Base-by-base conservation (phyloP, 768 basidiomycete genomes). In the Rhizopogon roseolus region DNA sequence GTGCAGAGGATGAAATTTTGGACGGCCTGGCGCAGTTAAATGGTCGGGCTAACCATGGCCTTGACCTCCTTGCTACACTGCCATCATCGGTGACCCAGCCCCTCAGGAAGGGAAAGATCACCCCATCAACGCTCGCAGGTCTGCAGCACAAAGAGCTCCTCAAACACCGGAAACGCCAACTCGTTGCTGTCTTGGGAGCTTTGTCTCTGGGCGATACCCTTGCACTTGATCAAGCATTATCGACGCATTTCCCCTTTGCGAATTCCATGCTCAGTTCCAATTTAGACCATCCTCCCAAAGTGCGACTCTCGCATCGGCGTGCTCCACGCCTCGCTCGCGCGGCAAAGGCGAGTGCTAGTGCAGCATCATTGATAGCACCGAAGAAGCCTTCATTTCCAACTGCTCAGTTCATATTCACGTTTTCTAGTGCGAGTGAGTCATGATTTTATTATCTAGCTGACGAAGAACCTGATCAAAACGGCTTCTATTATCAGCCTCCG, bases 191-290 rank as follows among this genome's bases (percentile, higher is more conserved):
- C 22, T 76, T 91, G 45, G 85, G 85, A 17, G 81, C 83, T 25
- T 66, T 86, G 51, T 81, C 86, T 8, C 77, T 80, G 59, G 81
- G 81, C 16, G 85, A 90, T 67, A 80, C 84, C 13, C 74, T 90
- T 41, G 87, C 88, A 36, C 72, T 92, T 28, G 90, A 93, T 64
- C 86, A 86, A 66, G 90, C 90, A 27, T 71, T 93, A 42, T 83
- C 84, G 38, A 78, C 77, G 41, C 68, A 67, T 45, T 45, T 67
- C 6, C 62, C 62, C 50, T 68, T 68, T 43, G 59, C 63, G 14
- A 53, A 61, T 53, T 62, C 76, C 52, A 76, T 73, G 58, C 73
- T 71, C 42, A 67, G 69, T 29, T 56, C 65, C 29, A 61, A 57
- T 52, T 55, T 62, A 32, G 57, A 59, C 22, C 22, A 22, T 54